phyloP scores from a whole-genome alignment of 2,329 filamentous ascomycete genomes.

The Cordyceps javanica region DNA sequence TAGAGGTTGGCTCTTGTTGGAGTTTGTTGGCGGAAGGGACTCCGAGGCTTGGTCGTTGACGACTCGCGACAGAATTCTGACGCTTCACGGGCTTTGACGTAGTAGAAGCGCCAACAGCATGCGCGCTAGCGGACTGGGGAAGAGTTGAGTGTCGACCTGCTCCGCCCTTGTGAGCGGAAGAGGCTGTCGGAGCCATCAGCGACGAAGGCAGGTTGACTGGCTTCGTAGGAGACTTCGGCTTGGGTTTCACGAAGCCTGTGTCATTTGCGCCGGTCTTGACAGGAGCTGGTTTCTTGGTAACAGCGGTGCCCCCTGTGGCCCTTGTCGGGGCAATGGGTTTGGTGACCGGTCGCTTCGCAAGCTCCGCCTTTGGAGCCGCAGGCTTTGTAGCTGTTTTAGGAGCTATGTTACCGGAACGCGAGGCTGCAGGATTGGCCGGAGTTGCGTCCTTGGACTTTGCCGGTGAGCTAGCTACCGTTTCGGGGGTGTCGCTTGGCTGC shows the following conservation, averaged over 20 bases:
- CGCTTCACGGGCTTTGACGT: slow-evolving; percentile 33
- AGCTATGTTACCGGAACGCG: slow-evolving; percentile 20
- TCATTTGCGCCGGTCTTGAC: slow-evolving; percentile 33
- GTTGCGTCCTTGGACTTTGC: slow-evolving; percentile 18
- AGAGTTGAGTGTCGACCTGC: slow-evolving; percentile 26
- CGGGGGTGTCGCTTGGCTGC: slow-evolving; percentile 12
- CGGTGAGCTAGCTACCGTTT: slow-evolving; percentile 20
- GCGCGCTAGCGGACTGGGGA: slow-evolving; percentile 23
- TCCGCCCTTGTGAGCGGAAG: slow-evolving; percentile 57
- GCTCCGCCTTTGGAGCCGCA: slow-evolving; percentile 20
- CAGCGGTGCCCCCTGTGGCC: slow-evolving; percentile 24
- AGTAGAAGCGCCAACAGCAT: slow-evolving; percentile 31
- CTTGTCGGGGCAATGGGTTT: slow-evolving; percentile 23
- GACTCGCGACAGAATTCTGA: slow-evolving; percentile 39
- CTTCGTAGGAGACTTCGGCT: slow-evolving; percentile 62
- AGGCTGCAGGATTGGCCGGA: slow-evolving; percentile 7
- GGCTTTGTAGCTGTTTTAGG: slow-evolving; percentile 20
- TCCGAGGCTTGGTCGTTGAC: slow-evolving; percentile 47
- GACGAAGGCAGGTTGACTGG: slow-evolving; percentile 61
- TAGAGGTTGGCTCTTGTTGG: slow-evolving; percentile 34
- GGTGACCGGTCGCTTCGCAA: slow-evolving; percentile 18
- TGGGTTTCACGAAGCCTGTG: slow-evolving; percentile 49
- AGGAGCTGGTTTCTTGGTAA: slow-evolving; percentile 37
- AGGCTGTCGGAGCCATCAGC: slow-evolving; percentile 62
- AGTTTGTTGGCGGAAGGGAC: slow-evolving; percentile 49